Percentiles rank a stretch among this genome's conserved stretches.
phyloP scores from a whole-genome alignment of 2,329 filamentous ascomycete species.

The Aspergillus sp. region DNA sequence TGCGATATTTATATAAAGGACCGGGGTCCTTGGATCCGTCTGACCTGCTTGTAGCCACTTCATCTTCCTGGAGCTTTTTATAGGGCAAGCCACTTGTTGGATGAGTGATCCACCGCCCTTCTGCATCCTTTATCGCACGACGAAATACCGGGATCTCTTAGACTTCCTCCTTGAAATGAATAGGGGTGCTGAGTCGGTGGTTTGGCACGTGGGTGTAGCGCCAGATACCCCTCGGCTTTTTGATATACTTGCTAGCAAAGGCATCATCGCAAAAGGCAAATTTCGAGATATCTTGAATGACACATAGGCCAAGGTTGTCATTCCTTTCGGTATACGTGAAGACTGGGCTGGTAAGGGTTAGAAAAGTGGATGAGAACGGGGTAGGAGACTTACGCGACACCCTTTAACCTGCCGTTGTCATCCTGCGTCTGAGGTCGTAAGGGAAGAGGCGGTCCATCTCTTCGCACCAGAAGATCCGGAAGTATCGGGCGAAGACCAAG shows the following conservation, averaged over 20 bases:
- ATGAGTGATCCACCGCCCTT: slow-evolving; percentile 10
- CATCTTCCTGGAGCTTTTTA: no score
- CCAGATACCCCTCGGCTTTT: no score
- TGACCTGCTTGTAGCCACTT: slow-evolving; percentile 2
- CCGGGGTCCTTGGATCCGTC: slow-evolving; percentile 13
- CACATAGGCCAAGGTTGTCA: slow-evolving; percentile 17
- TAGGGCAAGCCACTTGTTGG: slow-evolving; percentile 3
- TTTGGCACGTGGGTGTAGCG: no score
- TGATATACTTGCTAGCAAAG: no score
- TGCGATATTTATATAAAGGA: slow-evolving; percentile 21
- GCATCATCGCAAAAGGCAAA: no score
- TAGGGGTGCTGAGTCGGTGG: no score
- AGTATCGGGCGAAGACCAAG: no score
- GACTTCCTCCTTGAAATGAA: slow-evolving; percentile 20
- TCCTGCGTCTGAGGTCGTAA: no score
- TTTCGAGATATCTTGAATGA: slow-evolving; percentile 10
- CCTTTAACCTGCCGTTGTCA: background rate
- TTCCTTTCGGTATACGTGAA: slow-evolving; percentile 18
- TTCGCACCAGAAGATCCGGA: no score
- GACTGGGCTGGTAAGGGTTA: slow-evolving; percentile 13
- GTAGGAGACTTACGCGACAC: slow-evolving; percentile 11
- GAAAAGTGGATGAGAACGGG: background rate
- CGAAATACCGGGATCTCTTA: slow-evolving; percentile 17
- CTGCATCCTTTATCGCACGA: slow-evolving; percentile 5
- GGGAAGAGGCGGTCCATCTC: no score